A percentile compares a stretch with the other conserved stretches of the same genome.
Conservation (phyloP, 345 rosid genomes). For the Aurinia saxatilis region DNA sequence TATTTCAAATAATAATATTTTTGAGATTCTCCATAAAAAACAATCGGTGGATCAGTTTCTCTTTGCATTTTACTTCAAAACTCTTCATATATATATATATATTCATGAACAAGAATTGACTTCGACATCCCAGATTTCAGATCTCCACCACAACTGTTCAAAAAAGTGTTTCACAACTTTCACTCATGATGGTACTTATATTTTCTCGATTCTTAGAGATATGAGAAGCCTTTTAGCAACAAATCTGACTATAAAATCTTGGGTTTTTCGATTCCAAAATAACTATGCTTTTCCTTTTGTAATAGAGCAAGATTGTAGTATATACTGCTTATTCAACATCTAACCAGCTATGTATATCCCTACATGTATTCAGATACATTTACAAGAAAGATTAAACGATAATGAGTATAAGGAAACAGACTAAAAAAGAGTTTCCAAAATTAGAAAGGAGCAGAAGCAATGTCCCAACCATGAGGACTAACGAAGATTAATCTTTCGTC, state of each 20-base stretch:
- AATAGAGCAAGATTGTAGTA: neutral
- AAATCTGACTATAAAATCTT: neutral
- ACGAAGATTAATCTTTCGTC: conserved; percentile 2
- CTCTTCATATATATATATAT: too few species aligned
- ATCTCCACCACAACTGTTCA: too few species aligned
- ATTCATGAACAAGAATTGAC: too few species aligned
- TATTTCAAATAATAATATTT: too few species aligned
- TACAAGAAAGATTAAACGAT: neutral
- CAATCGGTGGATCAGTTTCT: too few species aligned
- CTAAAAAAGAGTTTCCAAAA: neutral
- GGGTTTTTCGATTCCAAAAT: too few species aligned
- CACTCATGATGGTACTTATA: neutral
- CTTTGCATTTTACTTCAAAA: too few species aligned
- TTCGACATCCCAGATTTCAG: too few species aligned
- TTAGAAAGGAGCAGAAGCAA: conserved; percentile 25
- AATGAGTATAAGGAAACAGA: neutral
- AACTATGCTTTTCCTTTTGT: neutral
- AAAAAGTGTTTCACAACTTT: neutral
- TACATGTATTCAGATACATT: neutral
- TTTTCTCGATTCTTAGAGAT: neutral
- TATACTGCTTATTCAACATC: neutral
- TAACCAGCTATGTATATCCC: neutral
- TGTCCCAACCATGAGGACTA: conserved; percentile 25
- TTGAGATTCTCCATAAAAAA: too few species aligned
- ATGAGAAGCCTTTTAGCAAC: neutral